Conservation (phyloP, 768 basidiomycete genomes). For the Sporobolomyces phaffii region DNA sequence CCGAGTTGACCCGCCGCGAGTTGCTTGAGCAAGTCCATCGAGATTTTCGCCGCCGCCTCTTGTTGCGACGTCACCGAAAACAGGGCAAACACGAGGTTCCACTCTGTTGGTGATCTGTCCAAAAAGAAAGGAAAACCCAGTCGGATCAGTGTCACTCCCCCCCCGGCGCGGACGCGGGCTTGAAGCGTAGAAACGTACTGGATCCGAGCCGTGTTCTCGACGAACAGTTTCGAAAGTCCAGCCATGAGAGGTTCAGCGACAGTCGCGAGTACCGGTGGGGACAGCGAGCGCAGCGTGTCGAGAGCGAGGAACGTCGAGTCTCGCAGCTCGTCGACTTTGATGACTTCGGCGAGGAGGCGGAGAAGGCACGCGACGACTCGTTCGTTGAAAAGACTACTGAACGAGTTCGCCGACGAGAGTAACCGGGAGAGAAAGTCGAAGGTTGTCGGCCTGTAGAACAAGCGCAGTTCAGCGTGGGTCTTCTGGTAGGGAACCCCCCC, state of each 20-base stretch:
- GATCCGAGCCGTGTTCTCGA: conserved; percentile 66
- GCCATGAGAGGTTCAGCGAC: conserved; percentile 85
- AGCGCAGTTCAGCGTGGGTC: not conserved
- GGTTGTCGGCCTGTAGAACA: conserved; percentile 74
- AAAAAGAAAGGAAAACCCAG: not conserved
- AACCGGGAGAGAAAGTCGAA: conserved; percentile 87
- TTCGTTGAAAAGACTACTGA: conserved; percentile 86
- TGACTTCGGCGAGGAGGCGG: conserved; percentile 73
- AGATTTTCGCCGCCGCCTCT: conserved; percentile 75
- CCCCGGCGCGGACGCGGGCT: not conserved
- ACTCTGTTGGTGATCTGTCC: conserved; percentile 79
- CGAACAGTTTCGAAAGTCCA: conserved; percentile 72
- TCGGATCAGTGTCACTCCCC: no score
- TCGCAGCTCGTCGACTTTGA: conserved; percentile 72
- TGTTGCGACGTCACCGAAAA: conserved; percentile 78
- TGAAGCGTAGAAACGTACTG: conserved; percentile 50
- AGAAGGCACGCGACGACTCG: conserved; percentile 84
- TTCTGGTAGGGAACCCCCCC: not conserved
- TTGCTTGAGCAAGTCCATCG: conserved; percentile 68
- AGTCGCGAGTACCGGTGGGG: conserved; percentile 65
- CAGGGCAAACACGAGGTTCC: conserved; percentile 85
- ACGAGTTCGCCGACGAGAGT: conserved; percentile 67
- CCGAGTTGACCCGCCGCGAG: conserved; percentile 61
- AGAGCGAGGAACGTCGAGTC: conserved; percentile 94
- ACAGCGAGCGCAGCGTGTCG: conserved; percentile 76